Conservation (phyloP, 177 flowering plant genomes). For the Vitis hybrid region DNA sequence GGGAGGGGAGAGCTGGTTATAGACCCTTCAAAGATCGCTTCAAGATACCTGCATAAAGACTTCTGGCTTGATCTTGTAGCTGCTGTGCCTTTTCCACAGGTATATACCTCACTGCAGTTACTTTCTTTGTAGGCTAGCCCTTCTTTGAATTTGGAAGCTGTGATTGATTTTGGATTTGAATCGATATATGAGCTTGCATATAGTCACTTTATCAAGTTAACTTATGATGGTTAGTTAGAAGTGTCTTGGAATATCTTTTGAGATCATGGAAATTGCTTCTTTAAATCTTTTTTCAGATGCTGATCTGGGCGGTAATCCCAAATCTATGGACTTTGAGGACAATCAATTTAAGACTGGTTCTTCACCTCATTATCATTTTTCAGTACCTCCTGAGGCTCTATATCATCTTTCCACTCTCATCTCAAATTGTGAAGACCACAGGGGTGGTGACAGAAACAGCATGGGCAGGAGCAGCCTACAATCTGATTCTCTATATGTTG, state of each 20-base stretch:
- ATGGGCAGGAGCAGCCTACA: slow-evolving; percentile 81
- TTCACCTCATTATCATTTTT: slow-evolving; percentile 43
- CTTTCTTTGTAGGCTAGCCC: neutral
- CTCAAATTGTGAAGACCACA: slow-evolving; percentile 53
- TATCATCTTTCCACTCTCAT: slow-evolving; percentile 59
- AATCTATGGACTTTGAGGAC: slow-evolving; percentile 27
- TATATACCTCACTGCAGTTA: slow-evolving; percentile 1
- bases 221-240: no score
- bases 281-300: slow-evolving; percentile 31
- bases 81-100: slow-evolving; percentile 44
- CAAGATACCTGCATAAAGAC: slow-evolving; percentile 26
- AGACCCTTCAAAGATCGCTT: slow-evolving; percentile 31
- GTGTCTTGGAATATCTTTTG: neutral
- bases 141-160: neutral
- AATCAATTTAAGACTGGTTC: slow-evolving; percentile 26
- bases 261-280: neutral
- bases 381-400: slow-evolving; percentile 63
- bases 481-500: slow-evolving; percentile 67
- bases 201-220: no score
- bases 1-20: slow-evolving; percentile 45
- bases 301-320: slow-evolving; percentile 54
- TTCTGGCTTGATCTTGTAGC: slow-evolving; percentile 39
- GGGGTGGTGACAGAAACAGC: slow-evolving; percentile 68
- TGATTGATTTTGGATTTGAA: no score
- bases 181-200: no score